phyloP scores from a whole-genome alignment of 192 early-diverging fungal genomes.

The Phycomyces nitens region DNA sequence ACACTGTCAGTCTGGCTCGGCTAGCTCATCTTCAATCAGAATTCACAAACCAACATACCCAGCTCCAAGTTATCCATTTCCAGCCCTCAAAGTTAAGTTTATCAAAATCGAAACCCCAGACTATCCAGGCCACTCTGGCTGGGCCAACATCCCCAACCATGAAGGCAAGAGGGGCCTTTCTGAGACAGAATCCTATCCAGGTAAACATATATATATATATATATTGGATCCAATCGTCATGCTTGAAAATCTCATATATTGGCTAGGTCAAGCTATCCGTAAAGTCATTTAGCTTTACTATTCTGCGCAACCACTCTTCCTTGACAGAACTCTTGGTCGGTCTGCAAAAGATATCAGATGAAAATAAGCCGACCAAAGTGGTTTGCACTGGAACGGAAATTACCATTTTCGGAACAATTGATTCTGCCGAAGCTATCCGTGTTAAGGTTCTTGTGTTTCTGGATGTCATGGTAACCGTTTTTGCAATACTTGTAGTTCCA shows the following conservation, averaged over 20 bases:
- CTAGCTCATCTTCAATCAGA: no score
- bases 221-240: no score
- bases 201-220: neutral
- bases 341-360: conserved; percentile 6
- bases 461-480: conserved; percentile 28
- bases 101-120: no score
- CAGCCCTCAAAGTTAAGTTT: no score
- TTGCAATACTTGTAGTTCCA: neutral
- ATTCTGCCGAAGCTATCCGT: conserved; percentile 17
- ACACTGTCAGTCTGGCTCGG: no score
- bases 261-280: conserved; percentile 1
- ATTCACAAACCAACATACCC: no score
- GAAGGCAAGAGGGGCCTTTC: conserved; percentile 11
- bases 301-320: neutral
- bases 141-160: neutral
- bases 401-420: conserved; percentile 15
- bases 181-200: conserved; percentile 15
- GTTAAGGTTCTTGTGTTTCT: conserved; percentile 24
- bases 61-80: no score
- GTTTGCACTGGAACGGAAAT: conserved; percentile 10
- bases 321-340: conserved; percentile 3
- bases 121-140: no score
- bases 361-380: conserved; percentile 1
- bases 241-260: neutral
- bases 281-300: neutral